Evolutionary conservation across 2,329 filamentous ascomycete genomes (phyloP), one percentile per base, ranked within the genome.

Genomic region (Colletotrichum gloeosporioides): DNA sequence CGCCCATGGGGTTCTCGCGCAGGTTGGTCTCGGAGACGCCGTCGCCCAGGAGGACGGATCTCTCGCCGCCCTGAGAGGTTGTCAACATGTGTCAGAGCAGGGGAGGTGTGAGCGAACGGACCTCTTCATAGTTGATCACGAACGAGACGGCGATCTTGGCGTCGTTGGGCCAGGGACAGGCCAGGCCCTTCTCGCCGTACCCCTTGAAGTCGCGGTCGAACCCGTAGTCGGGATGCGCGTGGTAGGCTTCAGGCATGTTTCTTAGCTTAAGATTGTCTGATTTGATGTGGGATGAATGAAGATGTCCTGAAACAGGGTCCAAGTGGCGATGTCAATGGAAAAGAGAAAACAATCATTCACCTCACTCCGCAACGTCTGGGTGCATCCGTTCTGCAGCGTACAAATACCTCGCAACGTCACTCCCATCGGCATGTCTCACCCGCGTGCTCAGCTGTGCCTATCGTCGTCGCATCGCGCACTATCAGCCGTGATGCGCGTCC

Each of bases 41-140:
- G 70, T 88, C 86, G 34, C 86, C 86, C 36, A 82, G 79, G 12
- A 86, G 78, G 10, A 87, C 82, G 31, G 79, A 82, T 34, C 83
- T 82, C 77, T 87, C 85, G 64, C 82, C 85, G 4, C 82, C 82
- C 79, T 80, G 13, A 4, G 18, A 12, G 8, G n/a, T 3, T 39
- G 18, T 69, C 13, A 49, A 55, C 53, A 64, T 36, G 18, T 29
- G 22, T 32, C n/a, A 44, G n/a, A 44, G 5, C 1, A 25, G 32
- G 4, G 6, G 4, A 3, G 8, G 3, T 2, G 22, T 44, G 34
- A 22, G 25, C 8, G n/a, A 16, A 32, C 64, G 53, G n/a, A 85
- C 85, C 81, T 87, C 86, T 79, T 87, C 86, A 73, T 87, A 87
- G 80, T 87, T 88, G 73, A 88, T 84, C 49, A 87, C 86, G 77